These are phyloP conservation scores for Salix koriyanagi DNA, from an alignment of 345 rosid species.

Conservation along the genomic window DNA sequence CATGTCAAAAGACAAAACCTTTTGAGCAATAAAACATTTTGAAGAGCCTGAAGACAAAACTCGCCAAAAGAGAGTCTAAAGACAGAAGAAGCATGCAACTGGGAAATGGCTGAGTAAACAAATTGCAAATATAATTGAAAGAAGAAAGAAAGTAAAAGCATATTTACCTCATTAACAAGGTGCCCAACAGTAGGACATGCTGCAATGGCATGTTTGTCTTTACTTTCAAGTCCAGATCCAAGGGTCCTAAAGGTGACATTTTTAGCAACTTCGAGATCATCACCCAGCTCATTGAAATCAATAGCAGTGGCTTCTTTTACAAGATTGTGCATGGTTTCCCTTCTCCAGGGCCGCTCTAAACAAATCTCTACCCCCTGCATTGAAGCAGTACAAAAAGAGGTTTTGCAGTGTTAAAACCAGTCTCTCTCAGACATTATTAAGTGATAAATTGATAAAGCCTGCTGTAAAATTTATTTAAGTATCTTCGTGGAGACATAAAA, in stretches of 20 bases:
- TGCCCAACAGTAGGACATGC: slow-evolving; percentile 74
- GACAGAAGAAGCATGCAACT: too few relatives aligned
- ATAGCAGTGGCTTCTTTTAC: slow-evolving; percentile 73
- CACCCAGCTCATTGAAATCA: slow-evolving; percentile 51
- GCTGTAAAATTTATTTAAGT: not conserved
- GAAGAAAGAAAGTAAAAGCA: not conserved
- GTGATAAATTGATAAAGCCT: not conserved
- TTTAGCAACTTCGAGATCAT: slow-evolving; percentile 60
- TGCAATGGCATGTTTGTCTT: slow-evolving; percentile 65
- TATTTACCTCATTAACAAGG: slow-evolving; percentile 78
- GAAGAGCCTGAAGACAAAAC: not conserved
- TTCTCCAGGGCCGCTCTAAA: slow-evolving; percentile 87
- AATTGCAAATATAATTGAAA: too few relatives aligned
- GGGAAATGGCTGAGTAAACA: too few relatives aligned
- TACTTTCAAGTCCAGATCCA: slow-evolving; percentile 50
- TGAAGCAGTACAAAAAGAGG: slow-evolving; percentile 17
- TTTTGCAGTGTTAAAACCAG: slow-evolving; percentile 5
- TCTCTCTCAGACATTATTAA: slow-evolving; percentile 3
- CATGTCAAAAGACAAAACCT: not conserved
- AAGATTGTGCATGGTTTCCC: slow-evolving; percentile 95
- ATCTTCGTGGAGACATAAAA: not conserved
- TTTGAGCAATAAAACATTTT: not conserved
- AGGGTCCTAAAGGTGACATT: slow-evolving; percentile 53
- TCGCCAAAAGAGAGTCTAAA: slow-evolving; percentile 7
- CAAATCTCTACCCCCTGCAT: slow-evolving; percentile 72